phyloP scores from a whole-genome alignment of 1,284 basidiomycete species.

The Melampsora larici-populina region DNA sequence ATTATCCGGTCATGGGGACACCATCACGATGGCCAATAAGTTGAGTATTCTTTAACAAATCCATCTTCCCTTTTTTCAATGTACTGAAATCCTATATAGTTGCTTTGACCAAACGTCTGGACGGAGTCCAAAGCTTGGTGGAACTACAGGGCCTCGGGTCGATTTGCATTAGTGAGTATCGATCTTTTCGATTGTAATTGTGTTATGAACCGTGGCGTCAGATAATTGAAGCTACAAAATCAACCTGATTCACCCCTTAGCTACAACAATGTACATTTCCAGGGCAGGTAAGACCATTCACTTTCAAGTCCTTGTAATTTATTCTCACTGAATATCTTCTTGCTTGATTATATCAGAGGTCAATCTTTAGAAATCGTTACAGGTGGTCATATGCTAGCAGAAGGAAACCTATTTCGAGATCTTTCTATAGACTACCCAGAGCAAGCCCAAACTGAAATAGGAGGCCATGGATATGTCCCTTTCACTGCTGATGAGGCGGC shows the following conservation, averaged over 20 bases:
- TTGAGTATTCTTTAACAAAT: conserved; percentile 4
- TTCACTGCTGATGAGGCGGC: background rate
- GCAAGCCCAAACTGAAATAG: conserved; percentile 10
- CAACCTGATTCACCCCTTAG: background rate
- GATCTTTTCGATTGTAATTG: background rate
- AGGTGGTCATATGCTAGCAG: conserved; percentile 28
- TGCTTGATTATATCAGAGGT: conserved; percentile 2
- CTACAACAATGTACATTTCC: conserved; percentile 38
- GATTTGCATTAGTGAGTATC: conserved; percentile 27
- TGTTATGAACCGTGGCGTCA: background rate
- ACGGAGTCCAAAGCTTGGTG: conserved; percentile 27
- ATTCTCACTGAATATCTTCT: background rate
- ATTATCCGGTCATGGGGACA: conserved; percentile 13
- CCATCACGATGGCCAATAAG: conserved; percentile 40
- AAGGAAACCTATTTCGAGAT: conserved; percentile 30
- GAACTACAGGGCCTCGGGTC: conserved; percentile 5
- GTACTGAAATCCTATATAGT: background rate
- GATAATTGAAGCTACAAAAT: background rate
- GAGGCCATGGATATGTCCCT: conserved; percentile 21
- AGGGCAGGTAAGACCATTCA: conserved; percentile 6
- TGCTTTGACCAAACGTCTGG: conserved; percentile 36
- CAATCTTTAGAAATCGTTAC: background rate
- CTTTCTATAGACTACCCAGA: background rate
- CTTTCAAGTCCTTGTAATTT: background rate
- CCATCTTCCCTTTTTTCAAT: background rate